phyloP scores from a whole-genome alignment of 331 rosid species.

The Stylosanthes scabra region DNA sequence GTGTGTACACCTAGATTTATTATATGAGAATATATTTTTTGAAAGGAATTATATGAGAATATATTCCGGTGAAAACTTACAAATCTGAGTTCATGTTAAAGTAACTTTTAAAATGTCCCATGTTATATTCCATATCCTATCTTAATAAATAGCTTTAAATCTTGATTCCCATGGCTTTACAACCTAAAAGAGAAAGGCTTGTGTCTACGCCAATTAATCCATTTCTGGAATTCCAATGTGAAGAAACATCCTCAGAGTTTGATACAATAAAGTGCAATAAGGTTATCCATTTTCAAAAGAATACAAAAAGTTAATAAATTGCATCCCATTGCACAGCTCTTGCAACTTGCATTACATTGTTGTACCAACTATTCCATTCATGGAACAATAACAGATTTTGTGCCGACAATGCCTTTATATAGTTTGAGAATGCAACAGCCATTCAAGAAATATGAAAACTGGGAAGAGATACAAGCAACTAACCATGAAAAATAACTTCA shows the following conservation, averaged over 20 bases:
- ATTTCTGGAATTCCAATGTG: conserved; percentile 17
- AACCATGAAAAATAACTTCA: too few species aligned
- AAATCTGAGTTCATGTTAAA: too few species aligned
- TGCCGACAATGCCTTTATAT: too few species aligned
- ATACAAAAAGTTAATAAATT: conserved; percentile 13
- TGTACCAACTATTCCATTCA: conserved; percentile 13
- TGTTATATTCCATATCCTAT: conserved; percentile 37
- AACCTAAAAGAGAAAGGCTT: conserved; percentile 21
- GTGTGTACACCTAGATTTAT: too few species aligned
- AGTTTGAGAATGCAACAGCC: too few species aligned
- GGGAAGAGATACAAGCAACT: too few species aligned
- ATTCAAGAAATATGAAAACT: too few species aligned
- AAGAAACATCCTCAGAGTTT: not conserved
- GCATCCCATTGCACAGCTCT: conserved; percentile 5
- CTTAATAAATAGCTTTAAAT: conserved; percentile 31
- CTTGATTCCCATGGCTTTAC: conserved; percentile 35
- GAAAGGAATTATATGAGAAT: too few species aligned
- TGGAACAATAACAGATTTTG: too few species aligned
- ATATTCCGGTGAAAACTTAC: too few species aligned
- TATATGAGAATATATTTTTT: too few species aligned
- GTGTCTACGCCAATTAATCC: conserved; percentile 11
- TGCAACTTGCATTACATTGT: conserved; percentile 25
- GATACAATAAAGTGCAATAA: conserved; percentile 6
- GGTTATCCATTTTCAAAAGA: conserved; percentile 20
- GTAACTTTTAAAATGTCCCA: conserved; percentile 39